A percentile compares a stretch with the other conserved stretches of the same genome.
These are phyloP conservation scores for Daldinia loculata DNA, from an alignment of 495 filamentous ascomycete species.

Conservation along the genomic window DNA sequence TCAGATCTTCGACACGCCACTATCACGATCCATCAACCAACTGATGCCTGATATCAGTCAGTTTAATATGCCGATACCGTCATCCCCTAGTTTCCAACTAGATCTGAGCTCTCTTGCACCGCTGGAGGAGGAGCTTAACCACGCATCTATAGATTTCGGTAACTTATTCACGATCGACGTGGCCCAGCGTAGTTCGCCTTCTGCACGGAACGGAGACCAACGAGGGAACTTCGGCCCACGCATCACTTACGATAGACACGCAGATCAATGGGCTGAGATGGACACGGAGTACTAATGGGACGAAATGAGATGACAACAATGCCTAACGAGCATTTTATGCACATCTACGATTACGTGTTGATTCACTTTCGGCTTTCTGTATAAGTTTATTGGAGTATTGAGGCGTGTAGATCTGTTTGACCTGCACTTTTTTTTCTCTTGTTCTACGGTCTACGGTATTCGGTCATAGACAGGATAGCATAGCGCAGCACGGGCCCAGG, in stretches of 20 bases:
- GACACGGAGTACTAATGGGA: not conserved
- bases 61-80: constrained; percentile 48
- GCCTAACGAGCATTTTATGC: not conserved
- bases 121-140: constrained; percentile 49
- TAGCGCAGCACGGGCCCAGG: not conserved
- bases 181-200: constrained; percentile 64
- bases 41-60: constrained; percentile 65
- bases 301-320: not conserved
- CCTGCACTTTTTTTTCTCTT: not conserved
- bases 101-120: constrained; percentile 53
- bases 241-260: constrained; percentile 23
- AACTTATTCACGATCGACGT: constrained; percentile 60
- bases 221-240: constrained; percentile 17
- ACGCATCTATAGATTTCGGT: constrained; percentile 50
- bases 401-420: not conserved
- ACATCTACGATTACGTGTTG: not conserved
- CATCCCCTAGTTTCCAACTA: constrained; percentile 47
- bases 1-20: constrained; percentile 59
- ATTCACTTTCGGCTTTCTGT: not conserved
- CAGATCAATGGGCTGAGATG: constrained; percentile 1
- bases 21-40: constrained; percentile 67
- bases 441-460: not conserved
- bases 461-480: constrained; percentile 1
- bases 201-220: constrained; percentile 38
- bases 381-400: not conserved